phyloP scores from a whole-genome alignment of 1,139 yeast genomes.

The Yamadazyma atlantica region DNA sequence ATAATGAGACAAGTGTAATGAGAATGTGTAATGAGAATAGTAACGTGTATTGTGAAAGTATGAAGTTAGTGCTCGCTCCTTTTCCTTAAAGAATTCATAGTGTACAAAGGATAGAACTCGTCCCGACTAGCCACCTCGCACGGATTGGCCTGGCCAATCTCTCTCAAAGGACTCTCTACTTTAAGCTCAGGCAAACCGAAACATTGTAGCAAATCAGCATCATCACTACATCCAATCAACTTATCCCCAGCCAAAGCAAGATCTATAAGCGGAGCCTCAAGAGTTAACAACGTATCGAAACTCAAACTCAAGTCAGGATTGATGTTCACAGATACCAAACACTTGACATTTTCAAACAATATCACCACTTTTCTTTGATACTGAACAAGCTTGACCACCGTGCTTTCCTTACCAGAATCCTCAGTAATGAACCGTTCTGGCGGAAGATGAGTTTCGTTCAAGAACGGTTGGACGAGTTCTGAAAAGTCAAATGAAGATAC shows the following conservation, averaged over 20 bases:
- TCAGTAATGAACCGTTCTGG: constrained; percentile 66
- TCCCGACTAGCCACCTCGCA: constrained; percentile 21
- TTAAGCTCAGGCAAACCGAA: too few species aligned
- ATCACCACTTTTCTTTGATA: constrained; percentile 37
- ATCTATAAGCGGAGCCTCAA: constrained; percentile 27
- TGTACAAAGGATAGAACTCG: constrained; percentile 65
- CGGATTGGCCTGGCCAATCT: too few species aligned
- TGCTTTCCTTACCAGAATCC: constrained; percentile 49
- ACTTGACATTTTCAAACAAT: constrained; percentile 57
- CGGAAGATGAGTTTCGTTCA: constrained; percentile 61
- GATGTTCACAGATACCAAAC: constrained; percentile 44
- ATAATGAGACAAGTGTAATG: too few species aligned
- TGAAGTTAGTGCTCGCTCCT: constrained; percentile 77
- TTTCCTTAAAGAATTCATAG: constrained; percentile 66
- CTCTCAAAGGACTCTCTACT: too few species aligned
- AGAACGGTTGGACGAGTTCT: constrained; percentile 45
- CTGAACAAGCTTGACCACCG: constrained; percentile 49
- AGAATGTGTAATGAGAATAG: too few species aligned
- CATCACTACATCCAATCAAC: constrained; percentile 50
- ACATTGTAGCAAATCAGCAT: too few species aligned
- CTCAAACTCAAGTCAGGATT: constrained; percentile 19
- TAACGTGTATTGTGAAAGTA: too few species aligned
- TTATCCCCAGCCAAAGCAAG: constrained; percentile 20
- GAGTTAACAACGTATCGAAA: constrained; percentile 27
- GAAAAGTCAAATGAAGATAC: constrained; percentile 51